Evolutionary conservation across 306 rosid genomes (phyloP).

Genomic region (Fragaria nilgerrensis): DNA sequence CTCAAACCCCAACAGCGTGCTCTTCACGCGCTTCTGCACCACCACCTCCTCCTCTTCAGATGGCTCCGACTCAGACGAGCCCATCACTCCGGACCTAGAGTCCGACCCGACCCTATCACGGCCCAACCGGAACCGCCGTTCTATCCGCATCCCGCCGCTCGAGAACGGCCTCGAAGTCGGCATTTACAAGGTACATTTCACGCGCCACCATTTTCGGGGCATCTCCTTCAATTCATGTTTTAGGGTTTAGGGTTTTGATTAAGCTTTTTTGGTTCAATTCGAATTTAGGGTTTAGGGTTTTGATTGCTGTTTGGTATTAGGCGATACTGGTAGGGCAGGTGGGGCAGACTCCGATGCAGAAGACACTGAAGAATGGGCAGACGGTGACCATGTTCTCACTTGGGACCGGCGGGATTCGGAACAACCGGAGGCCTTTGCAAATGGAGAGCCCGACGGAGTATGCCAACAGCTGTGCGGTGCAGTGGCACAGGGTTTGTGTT

Average conservation of each 20-base stretch:
- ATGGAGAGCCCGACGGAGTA: slow-evolving; percentile 71
- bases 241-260: neutral
- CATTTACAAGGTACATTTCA: slow-evolving; percentile 54
- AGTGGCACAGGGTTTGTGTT: slow-evolving; percentile 88
- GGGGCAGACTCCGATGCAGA: slow-evolving; percentile 85
- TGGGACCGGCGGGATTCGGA: slow-evolving; percentile 92
- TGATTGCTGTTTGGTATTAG: slow-evolving; percentile 28
- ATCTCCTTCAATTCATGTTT: neutral
- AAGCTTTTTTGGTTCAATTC: neutral
- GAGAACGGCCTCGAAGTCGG: slow-evolving; percentile 80
- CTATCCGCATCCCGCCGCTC: slow-evolving; percentile 40
- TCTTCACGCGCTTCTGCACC: slow-evolving; percentile 37
- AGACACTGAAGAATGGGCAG: slow-evolving; percentile 60
- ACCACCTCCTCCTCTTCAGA: slow-evolving; percentile 30
- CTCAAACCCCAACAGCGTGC: slow-evolving; percentile 15
- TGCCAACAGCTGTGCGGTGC: slow-evolving; percentile 65
- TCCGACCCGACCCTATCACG: slow-evolving; percentile 13
- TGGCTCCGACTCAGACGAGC: slow-evolving; percentile 31
- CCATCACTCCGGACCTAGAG: slow-evolving; percentile 10
- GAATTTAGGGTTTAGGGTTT: slow-evolving; percentile 13
- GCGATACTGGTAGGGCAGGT: slow-evolving; percentile 82
- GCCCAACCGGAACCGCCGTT: neutral
- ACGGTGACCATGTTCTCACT: slow-evolving; percentile 60
- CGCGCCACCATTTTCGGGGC: no score
- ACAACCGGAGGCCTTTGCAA: slow-evolving; percentile 71